Evolutionary conservation across 768 basidiomycete species (phyloP), one percentile per base, ranked within the genome.

Genomic region (Suillus alpinus): DNA sequence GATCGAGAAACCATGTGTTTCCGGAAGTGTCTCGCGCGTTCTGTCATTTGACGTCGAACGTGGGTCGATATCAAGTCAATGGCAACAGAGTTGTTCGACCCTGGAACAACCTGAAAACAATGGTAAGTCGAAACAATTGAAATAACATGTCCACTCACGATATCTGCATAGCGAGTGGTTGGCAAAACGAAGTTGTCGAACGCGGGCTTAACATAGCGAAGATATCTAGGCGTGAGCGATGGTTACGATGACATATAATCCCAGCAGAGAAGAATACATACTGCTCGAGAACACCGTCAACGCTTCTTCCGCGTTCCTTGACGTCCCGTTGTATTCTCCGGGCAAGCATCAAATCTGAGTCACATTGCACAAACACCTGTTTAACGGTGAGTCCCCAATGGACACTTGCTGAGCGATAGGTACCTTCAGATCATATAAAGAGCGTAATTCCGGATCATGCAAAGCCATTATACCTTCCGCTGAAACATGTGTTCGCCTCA

Each of bases 301-400:
- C 88, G 59, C 81, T 86, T 58, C 97, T 79, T 0, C 92, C 93
- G 49, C 97, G 84, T 72, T 99, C 95, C 67, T 86, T 83, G 18
- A 92, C 84, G 68, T 98, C 97, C 58, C 97, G 82, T 63, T 85
- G 81, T 58, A 99, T 89, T 41, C 97, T 86, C 60, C 97, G 86
- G 1, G 96, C 94, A 52, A 99, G 87, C 97, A 99, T 99, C 23
- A 98, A 77, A 72, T 99, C 97, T 8, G 95, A 89, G 71, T 98
- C 95, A 61, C 90, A 92, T 78, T 96, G 92, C 7, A 95, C 94
- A 64, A 93, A 95, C 4, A 95, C 80, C 89, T 92, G 58, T 8
- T 51, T 7, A 16, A 34, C 23, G 62, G 31, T 55, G 18, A 34
- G 47, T 0, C 46, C 44, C 10, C 34, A 59, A 9, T 40, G 34